Conservation (phyloP, 257 asterid genomes). For the Anisodus acutangulus region DNA sequence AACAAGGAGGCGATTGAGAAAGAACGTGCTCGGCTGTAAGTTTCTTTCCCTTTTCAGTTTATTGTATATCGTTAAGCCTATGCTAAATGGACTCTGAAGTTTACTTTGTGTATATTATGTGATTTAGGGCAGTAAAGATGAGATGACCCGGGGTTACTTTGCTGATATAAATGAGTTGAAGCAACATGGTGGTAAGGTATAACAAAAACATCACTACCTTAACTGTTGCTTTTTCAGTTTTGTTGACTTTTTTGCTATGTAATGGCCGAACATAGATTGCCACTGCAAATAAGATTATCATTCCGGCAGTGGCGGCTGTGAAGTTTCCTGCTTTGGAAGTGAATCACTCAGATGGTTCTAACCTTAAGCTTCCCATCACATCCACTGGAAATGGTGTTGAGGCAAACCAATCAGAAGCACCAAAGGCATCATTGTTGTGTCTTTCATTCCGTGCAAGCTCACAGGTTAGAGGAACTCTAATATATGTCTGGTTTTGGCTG, state of each 20-base stretch:
- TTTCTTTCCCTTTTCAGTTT: constrained; percentile 19
- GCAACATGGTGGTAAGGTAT: constrained; percentile 91
- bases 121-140: constrained; percentile 92
- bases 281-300: constrained; percentile 70
- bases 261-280: constrained; percentile 56
- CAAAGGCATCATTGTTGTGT: constrained; percentile 69
- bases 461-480: constrained; percentile 48
- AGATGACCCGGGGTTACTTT: constrained; percentile 80
- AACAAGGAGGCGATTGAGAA: constrained; percentile 73
- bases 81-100: not conserved
- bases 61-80: not conserved
- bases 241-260: constrained; percentile 18
- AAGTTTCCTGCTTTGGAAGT: constrained; percentile 83
- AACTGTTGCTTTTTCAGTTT: not conserved
- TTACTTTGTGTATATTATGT: constrained; percentile 33
- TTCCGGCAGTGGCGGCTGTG: constrained; percentile 71
- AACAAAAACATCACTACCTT: not conserved
- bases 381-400: constrained; percentile 40
- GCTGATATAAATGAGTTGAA: constrained; percentile 78
- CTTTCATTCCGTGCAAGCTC: constrained; percentile 83
- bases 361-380: constrained; percentile 62
- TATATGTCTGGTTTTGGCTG: not conserved
- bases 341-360: constrained; percentile 57
- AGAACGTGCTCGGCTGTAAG: constrained; percentile 93
- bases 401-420: constrained; percentile 41